Percentiles rank a stretch among this genome's conserved stretches.
These are phyloP conservation scores for Cystobasidiopsis lactophilus DNA, from an alignment of 768 basidiomycete species.

Conservation along the genomic window DNA sequence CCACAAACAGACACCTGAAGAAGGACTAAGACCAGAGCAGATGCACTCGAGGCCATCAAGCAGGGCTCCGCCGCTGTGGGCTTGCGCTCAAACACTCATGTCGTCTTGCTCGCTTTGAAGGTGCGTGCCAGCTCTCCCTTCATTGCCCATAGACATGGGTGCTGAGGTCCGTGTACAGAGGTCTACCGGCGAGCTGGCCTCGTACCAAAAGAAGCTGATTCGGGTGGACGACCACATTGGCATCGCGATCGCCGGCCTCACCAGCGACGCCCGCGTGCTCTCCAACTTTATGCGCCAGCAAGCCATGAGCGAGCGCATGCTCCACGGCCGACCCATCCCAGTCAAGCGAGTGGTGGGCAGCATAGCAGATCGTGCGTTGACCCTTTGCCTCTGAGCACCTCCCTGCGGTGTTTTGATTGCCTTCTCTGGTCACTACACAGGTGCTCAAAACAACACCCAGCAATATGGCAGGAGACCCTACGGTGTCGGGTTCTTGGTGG, in stretches of 20 bases:
- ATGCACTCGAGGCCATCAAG: constrained; percentile 97
- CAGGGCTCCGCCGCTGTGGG: constrained; percentile 99
- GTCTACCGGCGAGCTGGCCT: constrained; percentile 90
- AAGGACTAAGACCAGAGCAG: constrained; percentile 28
- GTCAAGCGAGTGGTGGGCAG: constrained; percentile 78
- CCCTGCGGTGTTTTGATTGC: not conserved
- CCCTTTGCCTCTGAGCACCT: not conserved
- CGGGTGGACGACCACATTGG: constrained; percentile 98
- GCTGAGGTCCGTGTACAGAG: constrained; percentile 34
- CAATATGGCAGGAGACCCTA: constrained; percentile 94
- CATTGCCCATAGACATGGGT: not conserved
- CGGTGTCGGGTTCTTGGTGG: constrained; percentile 94
- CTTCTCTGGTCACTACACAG: no score
- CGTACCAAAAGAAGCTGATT: constrained; percentile 99
- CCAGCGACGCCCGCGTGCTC: constrained; percentile 88
- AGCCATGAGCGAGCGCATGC: constrained; percentile 84
- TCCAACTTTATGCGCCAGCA: constrained; percentile 99
- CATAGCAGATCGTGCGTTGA: constrained; percentile 73
- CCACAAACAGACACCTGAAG: no score
- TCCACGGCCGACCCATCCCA: constrained; percentile 83
- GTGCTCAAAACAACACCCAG: constrained; percentile 96
- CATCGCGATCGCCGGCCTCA: constrained; percentile 98
- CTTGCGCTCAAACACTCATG: constrained; percentile 80
- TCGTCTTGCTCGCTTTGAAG: constrained; percentile 78
- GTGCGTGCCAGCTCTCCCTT: constrained; percentile 28